Evolutionary conservation across 768 basidiomycete species (phyloP).

Genomic region (Coprinopsis sp.): DNA sequence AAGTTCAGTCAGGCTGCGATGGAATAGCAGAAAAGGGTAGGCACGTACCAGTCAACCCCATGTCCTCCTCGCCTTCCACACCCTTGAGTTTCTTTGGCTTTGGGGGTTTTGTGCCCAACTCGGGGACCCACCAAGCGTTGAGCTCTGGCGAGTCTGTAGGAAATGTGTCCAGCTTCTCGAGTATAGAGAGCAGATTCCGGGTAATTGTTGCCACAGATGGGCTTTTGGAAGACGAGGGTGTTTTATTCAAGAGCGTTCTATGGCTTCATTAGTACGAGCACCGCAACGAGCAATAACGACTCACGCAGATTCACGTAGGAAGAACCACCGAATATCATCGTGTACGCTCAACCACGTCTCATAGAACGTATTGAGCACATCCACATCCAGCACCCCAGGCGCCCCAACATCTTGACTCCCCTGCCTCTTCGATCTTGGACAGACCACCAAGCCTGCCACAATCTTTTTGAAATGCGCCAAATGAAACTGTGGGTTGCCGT

Average conservation of each 20-base stretch:
- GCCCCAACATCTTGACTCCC: constrained; percentile 18
- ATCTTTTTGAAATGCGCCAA: constrained; percentile 63
- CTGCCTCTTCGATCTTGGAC: constrained; percentile 46
- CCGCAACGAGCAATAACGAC: constrained; percentile 17
- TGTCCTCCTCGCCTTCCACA: constrained; percentile 24
- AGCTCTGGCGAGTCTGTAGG: constrained; percentile 66
- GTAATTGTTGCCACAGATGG: constrained; percentile 17
- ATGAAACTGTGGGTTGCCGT: constrained; percentile 60
- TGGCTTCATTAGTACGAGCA: neutral
- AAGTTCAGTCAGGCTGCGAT: constrained; percentile 39
- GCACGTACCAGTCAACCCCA: constrained; percentile 36
- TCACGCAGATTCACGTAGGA: constrained; percentile 74
- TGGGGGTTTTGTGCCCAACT: constrained; percentile 54
- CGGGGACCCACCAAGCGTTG: constrained; percentile 75
- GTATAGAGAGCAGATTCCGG: constrained; percentile 54
- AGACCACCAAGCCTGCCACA: constrained; percentile 53
- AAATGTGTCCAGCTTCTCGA: constrained; percentile 68
- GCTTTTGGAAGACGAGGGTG: constrained; percentile 11
- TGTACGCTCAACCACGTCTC: constrained; percentile 71
- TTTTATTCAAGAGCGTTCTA: constrained; percentile 29
- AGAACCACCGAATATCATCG: constrained; percentile 88
- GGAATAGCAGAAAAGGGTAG: constrained; percentile 46
- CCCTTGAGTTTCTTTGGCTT: constrained; percentile 43
- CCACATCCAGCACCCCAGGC: constrained; percentile 43
- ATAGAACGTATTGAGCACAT: constrained; percentile 61